A percentile compares a stretch with the other conserved stretches of the same genome.
Evolutionary conservation across 164 flowering plant species (phyloP).

Genomic region (Tetracentron sinense): DNA sequence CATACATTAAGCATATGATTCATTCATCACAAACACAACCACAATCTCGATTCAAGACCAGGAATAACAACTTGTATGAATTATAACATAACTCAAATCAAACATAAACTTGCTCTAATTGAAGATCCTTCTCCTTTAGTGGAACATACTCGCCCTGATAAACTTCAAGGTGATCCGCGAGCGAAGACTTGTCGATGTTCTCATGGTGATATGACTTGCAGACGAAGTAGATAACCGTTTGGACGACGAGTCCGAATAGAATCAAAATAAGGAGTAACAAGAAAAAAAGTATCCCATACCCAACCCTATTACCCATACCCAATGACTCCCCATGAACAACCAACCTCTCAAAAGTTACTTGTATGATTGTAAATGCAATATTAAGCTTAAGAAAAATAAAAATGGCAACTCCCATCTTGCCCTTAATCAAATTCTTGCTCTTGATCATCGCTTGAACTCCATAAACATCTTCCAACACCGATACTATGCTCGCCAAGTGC

Average conservation of each 20-base stretch:
- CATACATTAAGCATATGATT: too few species aligned
- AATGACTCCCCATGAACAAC: slow-evolving; percentile 23
- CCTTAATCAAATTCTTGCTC: slow-evolving; percentile 51
- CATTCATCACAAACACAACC: too few species aligned
- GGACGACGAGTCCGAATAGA: slow-evolving; percentile 33
- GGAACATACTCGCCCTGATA: slow-evolving; percentile 57
- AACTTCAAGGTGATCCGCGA: slow-evolving; percentile 52
- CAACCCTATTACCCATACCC: slow-evolving; percentile 11
- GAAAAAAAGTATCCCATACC: slow-evolving; percentile 21
- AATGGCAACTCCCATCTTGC: slow-evolving; percentile 31
- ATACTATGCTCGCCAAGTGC: slow-evolving; percentile 62
- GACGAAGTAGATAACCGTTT: slow-evolving; percentile 47
- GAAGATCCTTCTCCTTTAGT: slow-evolving; percentile 40
- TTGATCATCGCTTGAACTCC: slow-evolving; percentile 58
- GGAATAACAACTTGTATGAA: too few species aligned
- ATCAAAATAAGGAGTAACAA: slow-evolving; percentile 23
- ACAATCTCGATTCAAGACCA: too few species aligned
- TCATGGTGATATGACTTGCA: slow-evolving; percentile 62
- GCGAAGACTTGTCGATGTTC: slow-evolving; percentile 47
- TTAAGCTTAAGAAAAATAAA: slow-evolving; percentile 26
- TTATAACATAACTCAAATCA: slow-evolving; percentile 9
- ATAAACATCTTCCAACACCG: slow-evolving; percentile 50
- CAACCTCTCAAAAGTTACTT: slow-evolving; percentile 20
- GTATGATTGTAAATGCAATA: slow-evolving; percentile 3
- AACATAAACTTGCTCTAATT: slow-evolving; percentile 37